A percentile compares a stretch with the other conserved stretches of the same genome.
phyloP scores from a whole-genome alignment of 345 rosid species.

The Eucalyptus victrix region DNA sequence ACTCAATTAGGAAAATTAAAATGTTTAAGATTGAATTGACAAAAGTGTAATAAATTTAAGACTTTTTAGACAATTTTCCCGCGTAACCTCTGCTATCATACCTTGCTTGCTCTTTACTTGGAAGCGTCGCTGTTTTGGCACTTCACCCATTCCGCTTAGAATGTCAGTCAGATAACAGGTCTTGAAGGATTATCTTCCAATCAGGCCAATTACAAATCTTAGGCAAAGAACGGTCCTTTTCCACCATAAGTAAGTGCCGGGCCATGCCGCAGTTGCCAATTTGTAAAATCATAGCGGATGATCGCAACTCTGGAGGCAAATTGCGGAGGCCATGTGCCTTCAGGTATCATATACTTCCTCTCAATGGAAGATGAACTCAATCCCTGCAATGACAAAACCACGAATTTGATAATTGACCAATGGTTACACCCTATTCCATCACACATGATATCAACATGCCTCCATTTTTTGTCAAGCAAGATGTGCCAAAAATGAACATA shows the following conservation, averaged over 20 bases:
- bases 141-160: background rate
- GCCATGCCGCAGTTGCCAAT: background rate
- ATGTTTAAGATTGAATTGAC: accelerated
- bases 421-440: background rate
- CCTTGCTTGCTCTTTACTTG: background rate
- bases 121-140: background rate
- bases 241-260: background rate
- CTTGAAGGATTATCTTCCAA: background rate
- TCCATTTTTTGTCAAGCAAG: background rate
- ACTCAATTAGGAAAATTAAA: too few relatives aligned
- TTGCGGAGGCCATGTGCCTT: background rate
- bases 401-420: background rate
- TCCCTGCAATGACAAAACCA: background rate
- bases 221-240: background rate
- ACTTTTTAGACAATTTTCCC: too few relatives aligned
- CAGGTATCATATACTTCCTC: background rate
- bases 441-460: background rate
- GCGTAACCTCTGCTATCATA: background rate
- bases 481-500: background rate
- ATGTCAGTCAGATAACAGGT: background rate
- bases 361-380: background rate
- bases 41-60: too few relatives aligned
- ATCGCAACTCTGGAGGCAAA: background rate
- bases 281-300: background rate
- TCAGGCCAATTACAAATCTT: background rate